Evolutionary conservation across 73 alveolate genomes (phyloP).

Genomic region (Tetrahymena malaccensis): DNA sequence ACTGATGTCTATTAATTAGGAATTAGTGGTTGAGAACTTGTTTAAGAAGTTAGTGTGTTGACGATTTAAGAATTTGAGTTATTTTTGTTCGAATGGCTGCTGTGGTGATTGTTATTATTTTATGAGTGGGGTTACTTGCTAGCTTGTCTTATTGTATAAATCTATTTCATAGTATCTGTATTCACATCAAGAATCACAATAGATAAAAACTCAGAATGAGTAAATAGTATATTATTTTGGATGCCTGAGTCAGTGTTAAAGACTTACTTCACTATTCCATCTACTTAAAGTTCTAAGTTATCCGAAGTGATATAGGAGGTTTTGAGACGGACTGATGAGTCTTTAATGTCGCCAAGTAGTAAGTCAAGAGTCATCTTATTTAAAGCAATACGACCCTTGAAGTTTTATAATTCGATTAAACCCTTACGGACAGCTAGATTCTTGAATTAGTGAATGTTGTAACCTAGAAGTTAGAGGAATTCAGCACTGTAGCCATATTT

Average conservation of each 20-base stretch:
- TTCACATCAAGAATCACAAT: background rate
- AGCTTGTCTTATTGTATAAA: background rate
- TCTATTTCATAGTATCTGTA: background rate
- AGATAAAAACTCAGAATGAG: background rate
- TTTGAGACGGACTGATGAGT: background rate
- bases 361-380: background rate
- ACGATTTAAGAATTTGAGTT: background rate
- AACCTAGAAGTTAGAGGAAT: background rate
- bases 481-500: background rate
- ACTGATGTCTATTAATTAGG: background rate
- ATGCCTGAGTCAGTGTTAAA: background rate
- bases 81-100: background rate
- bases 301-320: background rate
- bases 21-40: background rate
- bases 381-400: background rate
- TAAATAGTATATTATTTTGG: background rate
- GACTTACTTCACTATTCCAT: background rate
- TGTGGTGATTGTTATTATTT: background rate
- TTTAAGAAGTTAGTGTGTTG: background rate
- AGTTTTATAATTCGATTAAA: background rate
- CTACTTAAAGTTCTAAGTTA: background rate
- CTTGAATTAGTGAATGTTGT: background rate
- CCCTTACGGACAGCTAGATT: background rate
- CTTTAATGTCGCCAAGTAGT: background rate
- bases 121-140: background rate